Conservation (phyloP, 306 rosid genomes). For the Medicago lupulina region DNA sequence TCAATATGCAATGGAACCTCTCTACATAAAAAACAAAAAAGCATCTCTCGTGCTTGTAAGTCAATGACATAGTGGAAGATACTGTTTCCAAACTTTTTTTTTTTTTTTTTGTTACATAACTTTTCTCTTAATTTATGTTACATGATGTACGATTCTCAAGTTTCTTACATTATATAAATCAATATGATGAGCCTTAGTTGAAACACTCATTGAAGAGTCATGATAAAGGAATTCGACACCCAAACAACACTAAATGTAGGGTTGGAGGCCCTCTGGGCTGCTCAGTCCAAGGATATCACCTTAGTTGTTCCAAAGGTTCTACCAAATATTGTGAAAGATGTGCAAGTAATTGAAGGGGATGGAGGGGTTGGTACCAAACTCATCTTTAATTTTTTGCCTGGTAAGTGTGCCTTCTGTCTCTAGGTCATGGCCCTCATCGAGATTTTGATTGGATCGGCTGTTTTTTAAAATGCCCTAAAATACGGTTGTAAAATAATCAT, state of each 20-base stretch:
- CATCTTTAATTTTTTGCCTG: constrained; percentile 54
- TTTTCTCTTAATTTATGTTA: not conserved
- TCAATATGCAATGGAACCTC: not conserved
- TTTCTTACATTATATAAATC: not conserved
- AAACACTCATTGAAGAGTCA: constrained; percentile 29
- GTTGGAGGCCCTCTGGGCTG: constrained; percentile 59
- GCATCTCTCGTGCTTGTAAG: constrained; percentile 4
- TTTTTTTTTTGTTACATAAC: not conserved
- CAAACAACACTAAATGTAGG: constrained; percentile 54
- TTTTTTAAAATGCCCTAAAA: too few species aligned
- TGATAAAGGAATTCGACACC: constrained; percentile 57
- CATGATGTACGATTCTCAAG: not conserved
- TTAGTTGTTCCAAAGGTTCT: constrained; percentile 51
- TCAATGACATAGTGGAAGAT: not conserved
- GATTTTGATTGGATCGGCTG: too few species aligned
- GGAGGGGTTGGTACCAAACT: constrained; percentile 66
- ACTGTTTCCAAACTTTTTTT: not conserved
- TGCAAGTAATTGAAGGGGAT: constrained; percentile 68
- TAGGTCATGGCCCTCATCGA: too few species aligned
- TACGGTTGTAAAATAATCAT: too few species aligned
- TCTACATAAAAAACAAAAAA: not conserved
- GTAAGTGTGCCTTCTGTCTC: constrained; percentile 44
- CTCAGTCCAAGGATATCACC: constrained; percentile 52
- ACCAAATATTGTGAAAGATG: constrained; percentile 57
- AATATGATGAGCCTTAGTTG: not conserved